A percentile compares a stretch with the other conserved stretches of the same genome.
Evolutionary conservation across 139 green algal species (phyloP).

Genomic region (Astrephomene gubernaculifera): DNA sequence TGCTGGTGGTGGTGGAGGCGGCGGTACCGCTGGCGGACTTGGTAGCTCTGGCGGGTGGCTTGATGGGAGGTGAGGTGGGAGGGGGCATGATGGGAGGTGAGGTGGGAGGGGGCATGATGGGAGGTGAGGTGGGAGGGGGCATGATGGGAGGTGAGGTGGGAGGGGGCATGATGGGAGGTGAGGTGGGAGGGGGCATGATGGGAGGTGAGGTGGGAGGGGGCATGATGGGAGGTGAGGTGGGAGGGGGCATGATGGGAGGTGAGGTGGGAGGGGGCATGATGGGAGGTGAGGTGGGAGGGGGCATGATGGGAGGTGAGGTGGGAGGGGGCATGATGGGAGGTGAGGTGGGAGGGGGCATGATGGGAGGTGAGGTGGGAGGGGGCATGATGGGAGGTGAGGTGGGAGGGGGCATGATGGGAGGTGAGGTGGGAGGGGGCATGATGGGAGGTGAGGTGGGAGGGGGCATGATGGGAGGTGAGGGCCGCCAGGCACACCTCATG

Average conservation of each 20-base stretch:
- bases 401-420: no score
- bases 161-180: not conserved
- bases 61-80: not conserved
- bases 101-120: not conserved
- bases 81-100: not conserved
- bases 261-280: no score
- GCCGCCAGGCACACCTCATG: not conserved
- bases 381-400: not conserved
- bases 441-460: not conserved
- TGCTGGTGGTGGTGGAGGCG: slow-evolving; percentile 14
- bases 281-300: not conserved
- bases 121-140: not conserved
- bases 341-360: no score
- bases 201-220: not conserved
- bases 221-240: not conserved
- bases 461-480: not conserved
- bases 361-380: not conserved
- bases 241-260: no score
- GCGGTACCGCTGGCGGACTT: slow-evolving; percentile 12
- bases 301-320: not conserved
- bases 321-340: no score
- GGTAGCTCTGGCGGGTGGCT: not conserved
- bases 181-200: not conserved
- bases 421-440: no score
- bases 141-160: not conserved